phyloP scores from a whole-genome alignment of 257 asterid species.

The Primulina tabacum region DNA sequence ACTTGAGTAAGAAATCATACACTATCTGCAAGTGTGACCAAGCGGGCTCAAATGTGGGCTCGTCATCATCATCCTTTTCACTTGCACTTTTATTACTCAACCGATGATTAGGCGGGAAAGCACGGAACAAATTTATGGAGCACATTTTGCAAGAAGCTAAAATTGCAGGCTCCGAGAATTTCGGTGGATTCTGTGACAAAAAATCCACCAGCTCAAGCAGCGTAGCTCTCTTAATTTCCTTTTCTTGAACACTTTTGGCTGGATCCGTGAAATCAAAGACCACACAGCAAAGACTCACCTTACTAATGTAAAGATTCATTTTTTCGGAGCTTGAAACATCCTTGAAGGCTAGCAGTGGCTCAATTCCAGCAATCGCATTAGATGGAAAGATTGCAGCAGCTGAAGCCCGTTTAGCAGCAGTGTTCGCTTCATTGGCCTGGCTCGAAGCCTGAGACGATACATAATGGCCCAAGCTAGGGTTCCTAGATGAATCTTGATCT shows the following conservation, averaged over 20 bases:
- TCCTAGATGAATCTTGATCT: conserved; percentile 39
- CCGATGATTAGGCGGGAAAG: conserved; percentile 59
- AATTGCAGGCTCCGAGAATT: conserved; percentile 64
- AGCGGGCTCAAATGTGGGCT: conserved; percentile 74
- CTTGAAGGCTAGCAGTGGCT: conserved; percentile 77
- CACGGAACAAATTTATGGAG: conserved; percentile 67
- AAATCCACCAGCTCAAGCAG: conserved; percentile 78
- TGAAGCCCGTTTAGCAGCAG: conserved; percentile 45
- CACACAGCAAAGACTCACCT: conserved; percentile 79
- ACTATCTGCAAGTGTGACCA: conserved; percentile 83
- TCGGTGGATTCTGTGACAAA: conserved; percentile 56
- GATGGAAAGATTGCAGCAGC: conserved; percentile 68
- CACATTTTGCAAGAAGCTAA: conserved; percentile 80
- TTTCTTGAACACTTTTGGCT: conserved; percentile 46
- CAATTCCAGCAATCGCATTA: conserved; percentile 63
- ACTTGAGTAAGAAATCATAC: conserved; percentile 68
- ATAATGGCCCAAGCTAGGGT: conserved; percentile 34
- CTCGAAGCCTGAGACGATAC: conserved; percentile 25
- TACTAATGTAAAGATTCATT: conserved; percentile 81
- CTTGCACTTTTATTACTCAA: conserved; percentile 28
- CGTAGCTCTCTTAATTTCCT: conserved; percentile 66
- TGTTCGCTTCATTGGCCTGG: conserved; percentile 27
- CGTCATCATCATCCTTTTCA: conserved; percentile 61
- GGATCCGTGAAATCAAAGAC: conserved; percentile 77
- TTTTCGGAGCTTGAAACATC: conserved; percentile 67